These are phyloP conservation scores for Boletus sp. DNA, from an alignment of 768 basidiomycete genomes.

Conservation along the genomic window DNA sequence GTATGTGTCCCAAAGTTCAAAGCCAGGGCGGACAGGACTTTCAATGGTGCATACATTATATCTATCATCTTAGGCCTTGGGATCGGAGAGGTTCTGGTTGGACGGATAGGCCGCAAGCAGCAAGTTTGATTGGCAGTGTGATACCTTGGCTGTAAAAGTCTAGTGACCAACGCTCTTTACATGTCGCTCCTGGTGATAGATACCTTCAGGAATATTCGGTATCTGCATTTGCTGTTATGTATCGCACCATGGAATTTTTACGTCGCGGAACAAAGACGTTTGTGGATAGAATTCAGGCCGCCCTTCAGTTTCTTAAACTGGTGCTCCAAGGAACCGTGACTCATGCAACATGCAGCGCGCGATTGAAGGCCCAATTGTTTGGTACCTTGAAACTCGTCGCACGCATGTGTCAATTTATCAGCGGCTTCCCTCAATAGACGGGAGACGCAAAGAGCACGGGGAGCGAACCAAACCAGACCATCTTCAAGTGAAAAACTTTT, in stretches of 20 bases:
- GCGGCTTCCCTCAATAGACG: too few species aligned
- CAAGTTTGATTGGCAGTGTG: neutral
- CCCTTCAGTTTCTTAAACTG: neutral
- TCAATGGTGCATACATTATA: slow-evolving; percentile 75
- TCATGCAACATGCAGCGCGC: too few species aligned
- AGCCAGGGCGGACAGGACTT: slow-evolving; percentile 58
- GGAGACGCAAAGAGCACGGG: neutral
- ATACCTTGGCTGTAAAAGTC: too few species aligned
- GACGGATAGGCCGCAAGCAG: slow-evolving; percentile 42
- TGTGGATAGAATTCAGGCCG: neutral
- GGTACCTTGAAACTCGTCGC: too few species aligned
- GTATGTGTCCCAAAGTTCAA: neutral
- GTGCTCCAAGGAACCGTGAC: neutral
- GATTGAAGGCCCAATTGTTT: too few species aligned
- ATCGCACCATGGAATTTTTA: neutral
- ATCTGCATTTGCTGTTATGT: neutral
- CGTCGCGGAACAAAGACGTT: neutral
- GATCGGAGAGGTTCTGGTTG: slow-evolving; percentile 73
- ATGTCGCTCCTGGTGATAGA: neutral
- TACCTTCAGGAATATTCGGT: neutral
- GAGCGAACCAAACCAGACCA: slow-evolving; percentile 22
- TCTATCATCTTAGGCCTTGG: slow-evolving; percentile 69
- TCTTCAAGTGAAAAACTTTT: slow-evolving; percentile 21
- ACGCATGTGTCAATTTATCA: too few species aligned
- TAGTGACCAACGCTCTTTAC: neutral